Conservation (phyloP, 2,329 filamentous ascomycete species). For the Pseudogymnoascus sp. region DNA sequence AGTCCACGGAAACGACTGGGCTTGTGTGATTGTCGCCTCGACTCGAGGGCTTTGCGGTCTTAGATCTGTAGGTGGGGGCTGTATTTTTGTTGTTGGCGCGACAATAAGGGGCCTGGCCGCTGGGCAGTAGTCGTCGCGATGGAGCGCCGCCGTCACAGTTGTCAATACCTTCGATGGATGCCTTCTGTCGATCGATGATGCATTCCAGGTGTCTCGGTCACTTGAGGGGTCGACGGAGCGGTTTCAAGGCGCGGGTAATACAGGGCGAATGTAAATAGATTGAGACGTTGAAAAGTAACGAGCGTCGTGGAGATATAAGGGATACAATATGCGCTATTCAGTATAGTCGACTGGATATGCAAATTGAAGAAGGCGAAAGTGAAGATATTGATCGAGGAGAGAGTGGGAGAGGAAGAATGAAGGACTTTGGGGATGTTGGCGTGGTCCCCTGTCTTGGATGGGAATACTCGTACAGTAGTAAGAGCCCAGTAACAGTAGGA, state of each 20-base stretch:
- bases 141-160: neutral
- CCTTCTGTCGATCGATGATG: neutral
- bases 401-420: neutral
- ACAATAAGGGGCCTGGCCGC: neutral
- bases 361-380: neutral
- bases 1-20: neutral
- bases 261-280: conserved; percentile 2
- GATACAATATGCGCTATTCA: neutral
- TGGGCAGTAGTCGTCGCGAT: neutral
- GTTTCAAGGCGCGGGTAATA: conserved; percentile 4
- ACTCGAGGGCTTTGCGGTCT: neutral
- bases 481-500: neutral
- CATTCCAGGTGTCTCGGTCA: neutral
- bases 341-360: neutral
- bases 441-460: conserved; percentile 5
- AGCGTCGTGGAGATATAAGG: conserved; percentile 3
- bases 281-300: neutral
- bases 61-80: neutral
- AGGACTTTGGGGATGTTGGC: neutral
- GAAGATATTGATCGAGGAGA: conserved; percentile 3
- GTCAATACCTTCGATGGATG: neutral
- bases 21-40: neutral
- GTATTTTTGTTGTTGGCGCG: neutral
- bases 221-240: conserved; percentile 1
- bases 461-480: neutral